Evolutionary conservation across 2,329 filamentous ascomycete species (phyloP).

Genomic region (Zymoseptoria ardabiliae): DNA sequence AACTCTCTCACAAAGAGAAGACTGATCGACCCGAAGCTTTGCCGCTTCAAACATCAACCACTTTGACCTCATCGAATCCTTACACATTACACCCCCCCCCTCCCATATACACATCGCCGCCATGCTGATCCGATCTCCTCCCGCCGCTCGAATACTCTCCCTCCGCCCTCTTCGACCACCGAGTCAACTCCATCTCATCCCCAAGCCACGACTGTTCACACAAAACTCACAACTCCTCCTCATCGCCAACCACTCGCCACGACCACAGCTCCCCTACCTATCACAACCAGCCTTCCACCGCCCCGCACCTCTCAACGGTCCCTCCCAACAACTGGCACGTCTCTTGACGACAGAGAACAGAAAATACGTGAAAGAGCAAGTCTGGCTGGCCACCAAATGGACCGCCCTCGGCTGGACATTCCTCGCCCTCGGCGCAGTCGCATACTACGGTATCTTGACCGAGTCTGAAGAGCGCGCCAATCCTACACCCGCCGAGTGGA

Average conservation of each 20-base stretch:
- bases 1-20: neutral
- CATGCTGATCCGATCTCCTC: slow-evolving; percentile 17
- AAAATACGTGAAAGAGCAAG: slow-evolving; percentile 61
- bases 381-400: slow-evolving; percentile 62
- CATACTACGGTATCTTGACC: slow-evolving; percentile 60
- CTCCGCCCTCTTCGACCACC: slow-evolving; percentile 24
- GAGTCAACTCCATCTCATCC: neutral
- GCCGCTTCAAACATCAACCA: neutral
- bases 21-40: neutral
- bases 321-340: slow-evolving; percentile 48
- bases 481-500: slow-evolving; percentile 80
- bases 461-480: slow-evolving; percentile 68
- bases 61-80: neutral
- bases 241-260: slow-evolving; percentile 42
- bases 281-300: slow-evolving; percentile 42
- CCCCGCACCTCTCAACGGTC: slow-evolving; percentile 13
- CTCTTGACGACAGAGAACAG: slow-evolving; percentile 74
- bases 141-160: slow-evolving; percentile 15
- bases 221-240: slow-evolving; percentile 49
- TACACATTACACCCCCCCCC: neutral
- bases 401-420: slow-evolving; percentile 59
- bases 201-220: slow-evolving; percentile 48
- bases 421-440: slow-evolving; percentile 51
- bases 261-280: slow-evolving; percentile 61
- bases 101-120: slow-evolving; percentile 1